Conservation (phyloP, 2,329 filamentous ascomycete genomes). For the Elsinoe necatrix region DNA sequence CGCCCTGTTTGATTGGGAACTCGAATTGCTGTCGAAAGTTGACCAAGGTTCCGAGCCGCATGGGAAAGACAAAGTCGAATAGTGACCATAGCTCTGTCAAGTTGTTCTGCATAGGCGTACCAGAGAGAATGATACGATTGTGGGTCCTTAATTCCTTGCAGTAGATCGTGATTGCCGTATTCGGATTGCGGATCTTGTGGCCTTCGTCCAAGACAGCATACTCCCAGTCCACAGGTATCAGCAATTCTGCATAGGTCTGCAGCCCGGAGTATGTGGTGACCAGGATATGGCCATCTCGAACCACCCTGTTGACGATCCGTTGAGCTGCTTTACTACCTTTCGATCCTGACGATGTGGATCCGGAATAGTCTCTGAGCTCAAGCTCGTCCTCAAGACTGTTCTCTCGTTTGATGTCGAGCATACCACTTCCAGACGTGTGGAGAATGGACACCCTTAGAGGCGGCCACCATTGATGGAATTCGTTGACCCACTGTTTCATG, state of each 20-base stretch:
- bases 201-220: slow-evolving; percentile 94
- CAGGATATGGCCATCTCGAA: slow-evolving; percentile 78
- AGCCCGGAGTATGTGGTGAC: slow-evolving; percentile 94
- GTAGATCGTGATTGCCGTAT: slow-evolving; percentile 86
- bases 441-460: slow-evolving; percentile 90
- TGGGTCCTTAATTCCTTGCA: slow-evolving; percentile 89
- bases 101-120: slow-evolving; percentile 97
- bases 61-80: slow-evolving; percentile 95
- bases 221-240: slow-evolving; percentile 80
- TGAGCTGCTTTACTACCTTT: slow-evolving; percentile 62
- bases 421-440: slow-evolving; percentile 91
- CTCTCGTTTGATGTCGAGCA: slow-evolving; percentile 67
- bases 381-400: slow-evolving; percentile 54
- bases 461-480: slow-evolving; percentile 99
- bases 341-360: slow-evolving; percentile 28
- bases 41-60: slow-evolving; percentile 85
- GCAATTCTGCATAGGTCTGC: slow-evolving; percentile 78
- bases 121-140: slow-evolving; percentile 86
- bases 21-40: slow-evolving; percentile 89
- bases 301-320: slow-evolving; percentile 73
- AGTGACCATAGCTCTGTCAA: slow-evolving; percentile 91
- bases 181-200: slow-evolving; percentile 95
- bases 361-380: slow-evolving; percentile 42
- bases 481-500: slow-evolving; percentile 95
- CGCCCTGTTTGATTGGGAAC: slow-evolving; percentile 83